Base-by-base conservation (phyloP, 2,329 filamentous ascomycete genomes). In the Chrysosporium keratinophilum region DNA sequence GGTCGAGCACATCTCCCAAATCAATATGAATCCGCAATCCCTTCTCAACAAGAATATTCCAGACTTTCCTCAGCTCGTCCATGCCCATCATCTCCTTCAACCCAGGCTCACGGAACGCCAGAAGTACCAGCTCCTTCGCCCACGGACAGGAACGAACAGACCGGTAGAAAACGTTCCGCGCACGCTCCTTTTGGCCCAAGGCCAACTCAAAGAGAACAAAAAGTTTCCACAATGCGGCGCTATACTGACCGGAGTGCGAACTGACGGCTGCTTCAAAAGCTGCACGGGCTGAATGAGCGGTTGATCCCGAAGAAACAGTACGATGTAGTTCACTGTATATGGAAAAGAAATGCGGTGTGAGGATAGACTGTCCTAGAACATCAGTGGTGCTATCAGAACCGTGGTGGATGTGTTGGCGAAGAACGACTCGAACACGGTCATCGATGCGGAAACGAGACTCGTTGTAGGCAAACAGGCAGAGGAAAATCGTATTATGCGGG, bases 401-500 rank as follows among this genome's bases (percentile, higher is more conserved):
- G 60, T 59, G 19, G 46, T 72, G 61, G 1, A 71, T 60, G 6
- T 62, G 65, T 23, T 71, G 66, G 17, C 76, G 69, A 10, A 90
- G 71, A 7, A 87, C 69, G 5, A 78, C 74, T n/a, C 86, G 81
- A 17, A 94, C 80, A 15, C 87, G 84, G 60, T 94, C 87, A 57
- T 88, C 80, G 52, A 93, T 77, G 20, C 83, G 79, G 42, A 88
- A 80, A 6, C 83, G 80, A 1, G 81, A 76, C 64, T 91, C 84
- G 57, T 87, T 83, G 74, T 83, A 86, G n/a, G 82, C 78, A 58
- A 85, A 85, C 0, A 93, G 71, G 1, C 78, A 74, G 1, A 94
- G 76, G 57, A 96, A 84, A 5, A 88, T 75, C 1, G 82, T 86
- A 69, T 95, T 96, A 47, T 75, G 74, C 0, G 89, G 88, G 65